Conservation (phyloP, 2,329 filamentous ascomycete genomes). For the Sporothrix humicola region DNA sequence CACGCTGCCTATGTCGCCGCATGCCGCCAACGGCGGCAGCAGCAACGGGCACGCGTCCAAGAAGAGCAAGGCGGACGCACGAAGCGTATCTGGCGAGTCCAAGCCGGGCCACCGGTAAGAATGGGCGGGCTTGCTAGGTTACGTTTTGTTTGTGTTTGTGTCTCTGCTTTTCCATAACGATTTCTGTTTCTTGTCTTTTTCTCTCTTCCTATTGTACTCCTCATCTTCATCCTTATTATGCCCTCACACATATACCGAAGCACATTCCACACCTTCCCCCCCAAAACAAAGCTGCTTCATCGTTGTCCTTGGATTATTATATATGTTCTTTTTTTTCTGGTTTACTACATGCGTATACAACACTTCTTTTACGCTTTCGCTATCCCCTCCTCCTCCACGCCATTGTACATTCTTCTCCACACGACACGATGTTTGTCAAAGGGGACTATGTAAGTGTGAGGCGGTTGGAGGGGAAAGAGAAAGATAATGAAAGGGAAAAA, state of each 20-base stretch:
- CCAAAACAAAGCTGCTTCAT: not conserved
- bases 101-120: slow-evolving; percentile 34
- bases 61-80: slow-evolving; percentile 35
- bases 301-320: slow-evolving; percentile 7
- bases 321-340: not conserved
- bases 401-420: not conserved
- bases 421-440: no score
- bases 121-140: not conserved
- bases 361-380: not conserved
- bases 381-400: no score
- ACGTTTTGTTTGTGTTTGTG: not conserved
- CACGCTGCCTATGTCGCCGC: slow-evolving; percentile 47
- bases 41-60: slow-evolving; percentile 40
- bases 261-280: not conserved
- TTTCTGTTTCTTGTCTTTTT: slow-evolving; percentile 1
- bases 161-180: not conserved
- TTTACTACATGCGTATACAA: not conserved
- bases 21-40: slow-evolving; percentile 54
- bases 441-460: no score
- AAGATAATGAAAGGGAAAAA: not conserved
- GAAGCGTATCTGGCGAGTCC: slow-evolving; percentile 23
- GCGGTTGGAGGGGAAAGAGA: not conserved
- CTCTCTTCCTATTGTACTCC: not conserved
- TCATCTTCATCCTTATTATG: slow-evolving; percentile 4
- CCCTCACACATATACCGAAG: slow-evolving; percentile 25